Conservation (phyloP, 176 grass and related monocot genomes). For the Carex kokanica region DNA sequence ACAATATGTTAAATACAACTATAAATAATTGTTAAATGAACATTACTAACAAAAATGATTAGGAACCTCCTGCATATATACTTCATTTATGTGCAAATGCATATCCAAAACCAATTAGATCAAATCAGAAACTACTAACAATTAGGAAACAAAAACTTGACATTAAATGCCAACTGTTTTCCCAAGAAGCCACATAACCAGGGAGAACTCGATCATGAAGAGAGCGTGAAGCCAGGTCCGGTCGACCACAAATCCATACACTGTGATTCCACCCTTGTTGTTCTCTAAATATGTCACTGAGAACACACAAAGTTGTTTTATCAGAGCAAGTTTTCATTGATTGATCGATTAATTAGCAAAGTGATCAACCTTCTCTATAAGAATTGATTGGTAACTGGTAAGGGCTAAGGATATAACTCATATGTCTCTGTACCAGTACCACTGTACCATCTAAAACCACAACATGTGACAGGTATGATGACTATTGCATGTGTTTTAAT, state of each 20-base stretch:
- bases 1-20: not conserved
- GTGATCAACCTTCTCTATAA: not conserved
- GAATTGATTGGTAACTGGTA: not conserved
- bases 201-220: slow-evolving; percentile 82
- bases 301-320: slow-evolving; percentile 12
- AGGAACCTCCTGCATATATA: not conserved
- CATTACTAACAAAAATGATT: not conserved
- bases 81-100: not conserved
- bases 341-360: not conserved
- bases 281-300: slow-evolving; percentile 99
- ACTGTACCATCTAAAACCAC: not conserved
- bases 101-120: not conserved
- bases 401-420: not conserved
- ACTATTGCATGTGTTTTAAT: not conserved
- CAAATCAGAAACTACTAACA: not conserved
- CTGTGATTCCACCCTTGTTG: slow-evolving; percentile 69
- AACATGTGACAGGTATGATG: not conserved
- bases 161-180: slow-evolving; percentile 73
- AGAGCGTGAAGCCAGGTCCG: slow-evolving; percentile 80
- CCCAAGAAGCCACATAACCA: slow-evolving; percentile 83
- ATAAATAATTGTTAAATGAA: not conserved
- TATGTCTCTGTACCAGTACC: not conserved
- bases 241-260: slow-evolving; percentile 82
- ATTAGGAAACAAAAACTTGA: not conserved
- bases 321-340: not conserved